A percentile compares a stretch with the other conserved stretches of the same genome.
phyloP scores from a whole-genome alignment of 768 basidiomycete species.

The Lentinula aciculospora region DNA sequence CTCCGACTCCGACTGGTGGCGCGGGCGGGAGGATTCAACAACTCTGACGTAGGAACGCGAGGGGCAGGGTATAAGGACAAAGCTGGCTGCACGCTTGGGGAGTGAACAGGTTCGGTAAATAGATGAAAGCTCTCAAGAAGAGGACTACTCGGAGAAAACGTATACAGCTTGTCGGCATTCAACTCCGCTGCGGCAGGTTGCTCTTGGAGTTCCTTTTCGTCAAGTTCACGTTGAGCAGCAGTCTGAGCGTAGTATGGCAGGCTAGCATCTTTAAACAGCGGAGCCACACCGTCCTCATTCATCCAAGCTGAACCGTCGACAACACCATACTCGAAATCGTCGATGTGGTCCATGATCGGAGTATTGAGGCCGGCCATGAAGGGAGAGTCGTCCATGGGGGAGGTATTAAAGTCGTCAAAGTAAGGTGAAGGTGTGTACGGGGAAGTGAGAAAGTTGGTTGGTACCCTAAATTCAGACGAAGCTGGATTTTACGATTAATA shows the following conservation, averaged over 20 bases:
- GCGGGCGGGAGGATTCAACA: conserved; percentile 10
- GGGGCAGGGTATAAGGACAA: conserved; percentile 22
- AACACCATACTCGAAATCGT: not conserved
- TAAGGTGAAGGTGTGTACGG: conserved; percentile 7
- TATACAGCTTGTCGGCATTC: conserved; percentile 25
- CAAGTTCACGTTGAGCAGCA: not conserved
- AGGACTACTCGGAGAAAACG: conserved; percentile 48
- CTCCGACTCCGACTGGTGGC: conserved; percentile 26
- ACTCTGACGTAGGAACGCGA: conserved; percentile 11
- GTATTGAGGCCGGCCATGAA: conserved; percentile 4
- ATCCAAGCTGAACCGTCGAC: not conserved
- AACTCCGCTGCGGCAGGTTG: not conserved
- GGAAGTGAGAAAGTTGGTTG: conserved; percentile 1
- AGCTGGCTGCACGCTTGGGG: not conserved
- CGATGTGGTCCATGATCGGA: conserved; percentile 7
- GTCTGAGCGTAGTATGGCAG: not conserved
- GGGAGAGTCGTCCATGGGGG: conserved; percentile 8
- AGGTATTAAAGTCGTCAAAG: conserved; percentile 1
- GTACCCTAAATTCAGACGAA: not conserved
- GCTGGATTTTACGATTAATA: not conserved
- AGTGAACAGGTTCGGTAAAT: conserved; percentile 7
- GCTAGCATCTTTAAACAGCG: not conserved
- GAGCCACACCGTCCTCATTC: not conserved
- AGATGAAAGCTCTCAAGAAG: conserved; percentile 32
- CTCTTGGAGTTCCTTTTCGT: not conserved